Evolutionary conservation across 2,329 filamentous ascomycete genomes (phyloP), one percentile per base, ranked within the genome.

Genomic region (Exophiala dermatitidis): DNA sequence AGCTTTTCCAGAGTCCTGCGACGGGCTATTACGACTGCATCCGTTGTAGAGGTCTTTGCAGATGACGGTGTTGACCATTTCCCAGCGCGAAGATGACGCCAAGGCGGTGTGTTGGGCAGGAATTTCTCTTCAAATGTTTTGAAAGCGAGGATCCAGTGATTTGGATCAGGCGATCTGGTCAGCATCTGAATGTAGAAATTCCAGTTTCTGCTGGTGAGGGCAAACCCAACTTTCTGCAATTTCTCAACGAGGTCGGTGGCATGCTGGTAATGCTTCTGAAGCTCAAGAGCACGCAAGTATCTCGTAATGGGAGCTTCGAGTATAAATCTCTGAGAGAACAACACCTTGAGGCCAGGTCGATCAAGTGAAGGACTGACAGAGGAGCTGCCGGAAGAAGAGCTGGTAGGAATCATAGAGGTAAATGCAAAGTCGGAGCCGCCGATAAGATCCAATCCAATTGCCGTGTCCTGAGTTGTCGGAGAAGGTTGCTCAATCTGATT

Each of bases 91-190:
- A 74, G 60, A 48, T 64, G 57, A 4, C 61, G 63, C 88, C 90
- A 96, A 28, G 89, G 88, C 7, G 80, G 79, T 79, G 90, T 95
- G 33, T 80, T 76, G 1, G 80, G 77, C 79, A 95, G 94, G 51
- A 97, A 82, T 56, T 82, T 80, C 29, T 76, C 71, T 71, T 97
- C 91, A 66, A 87, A 91, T 48, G 84, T 71, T 26, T 72, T 66
- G 69, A 93, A 95, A 36, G 90, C 90, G 19, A 66, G 59, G 8
- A 69, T 28, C 49, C 70, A 68, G 53, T 84, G 75, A 45, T 80
- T 70, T 62, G 79, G 77, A 43, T 78, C 75, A 43, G 78, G 76
- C 50, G 82, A 74, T 9, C 75, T 72, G 28, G 82, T 80, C 30
- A 96, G 80, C 47, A 77, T 70, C 62, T 85, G 81, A 51, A 95